Conservation (phyloP, 345 rosid genomes). For the Gossypium arboreum region DNA sequence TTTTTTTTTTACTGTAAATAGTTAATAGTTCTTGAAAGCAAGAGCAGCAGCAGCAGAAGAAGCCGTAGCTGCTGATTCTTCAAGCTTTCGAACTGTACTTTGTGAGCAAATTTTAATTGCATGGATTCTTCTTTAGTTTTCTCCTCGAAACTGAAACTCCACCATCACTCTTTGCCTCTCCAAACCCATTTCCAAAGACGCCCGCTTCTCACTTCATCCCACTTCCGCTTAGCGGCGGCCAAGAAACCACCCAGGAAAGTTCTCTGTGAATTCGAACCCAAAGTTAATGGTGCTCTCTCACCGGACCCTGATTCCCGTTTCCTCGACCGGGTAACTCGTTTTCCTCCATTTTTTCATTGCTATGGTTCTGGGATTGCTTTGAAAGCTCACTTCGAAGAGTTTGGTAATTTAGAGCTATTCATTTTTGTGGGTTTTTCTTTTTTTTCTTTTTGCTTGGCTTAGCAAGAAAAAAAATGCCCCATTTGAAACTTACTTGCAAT, state of each 20-base stretch:
- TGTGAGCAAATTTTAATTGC: constrained; percentile 1
- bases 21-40: neutral
- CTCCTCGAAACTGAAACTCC: constrained; percentile 28
- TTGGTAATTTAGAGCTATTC: neutral
- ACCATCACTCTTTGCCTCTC: constrained; percentile 16
- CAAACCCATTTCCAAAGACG: constrained; percentile 11
- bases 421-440: neutral
- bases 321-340: constrained; percentile 59
- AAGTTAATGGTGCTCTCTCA: constrained; percentile 49
- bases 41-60: neutral
- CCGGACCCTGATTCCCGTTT: constrained; percentile 65
- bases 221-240: constrained; percentile 22
- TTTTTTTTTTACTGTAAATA: neutral
- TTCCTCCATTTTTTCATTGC: neutral
- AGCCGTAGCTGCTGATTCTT: neutral
- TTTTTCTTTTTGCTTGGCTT: neutral
- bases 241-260: constrained; percentile 30
- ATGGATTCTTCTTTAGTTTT: constrained; percentile 26
- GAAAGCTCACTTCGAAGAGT: neutral
- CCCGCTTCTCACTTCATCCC: constrained; percentile 21
- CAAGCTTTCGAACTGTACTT: neutral
- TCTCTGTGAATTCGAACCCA: constrained; percentile 51
- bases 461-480: neutral
- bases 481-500: neutral
- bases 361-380: neutral